Conservation (phyloP, 805 yeast genomes). For the Vanderwaltozyma verrucispora region DNA sequence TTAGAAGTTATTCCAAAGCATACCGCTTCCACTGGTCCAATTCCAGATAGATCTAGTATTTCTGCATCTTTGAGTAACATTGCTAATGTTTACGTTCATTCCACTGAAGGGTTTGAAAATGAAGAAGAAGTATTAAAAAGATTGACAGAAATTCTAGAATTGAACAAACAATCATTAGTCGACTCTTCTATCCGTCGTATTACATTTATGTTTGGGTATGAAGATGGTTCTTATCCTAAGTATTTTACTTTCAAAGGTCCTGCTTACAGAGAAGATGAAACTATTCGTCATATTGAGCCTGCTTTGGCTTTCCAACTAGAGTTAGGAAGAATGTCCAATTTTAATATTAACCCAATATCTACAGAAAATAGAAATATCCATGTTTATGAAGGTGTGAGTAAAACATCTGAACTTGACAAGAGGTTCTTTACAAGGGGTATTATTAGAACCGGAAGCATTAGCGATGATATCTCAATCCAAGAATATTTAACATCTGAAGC, state of each 20-base stretch:
- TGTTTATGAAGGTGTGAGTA: conserved; percentile 93
- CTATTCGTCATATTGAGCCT: conserved; percentile 96
- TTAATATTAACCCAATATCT: conserved; percentile 87
- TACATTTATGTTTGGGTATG: conserved; percentile 79
- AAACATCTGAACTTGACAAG: conserved; percentile 86
- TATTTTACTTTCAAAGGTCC: conserved; percentile 95
- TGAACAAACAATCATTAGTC: conserved; percentile 57
- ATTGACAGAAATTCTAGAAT: conserved; percentile 55
- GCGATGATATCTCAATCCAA: conserved; percentile 85
- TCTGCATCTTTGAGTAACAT: conserved; percentile 55
- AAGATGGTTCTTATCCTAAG: conserved; percentile 82
- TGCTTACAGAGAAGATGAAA: conserved; percentile 73
- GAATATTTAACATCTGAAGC: conserved; percentile 95
- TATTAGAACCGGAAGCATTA: conserved; percentile 88
- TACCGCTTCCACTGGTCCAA: conserved; percentile 33
- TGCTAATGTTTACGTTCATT: conserved; percentile 67
- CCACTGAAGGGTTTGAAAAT: conserved; percentile 59
- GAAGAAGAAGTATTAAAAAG: conserved; percentile 60
- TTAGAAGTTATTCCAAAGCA: conserved; percentile 56
- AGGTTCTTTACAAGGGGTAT: conserved; percentile 96
- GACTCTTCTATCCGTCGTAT: conserved; percentile 80
- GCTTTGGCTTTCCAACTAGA: conserved; percentile 97
- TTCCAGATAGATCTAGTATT: conserved; percentile 35
- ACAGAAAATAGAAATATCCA: conserved; percentile 96
- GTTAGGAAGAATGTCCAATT: conserved; percentile 86